Base-by-base conservation (phyloP, 139 green algal genomes). In the Micromonas commoda region DNA sequence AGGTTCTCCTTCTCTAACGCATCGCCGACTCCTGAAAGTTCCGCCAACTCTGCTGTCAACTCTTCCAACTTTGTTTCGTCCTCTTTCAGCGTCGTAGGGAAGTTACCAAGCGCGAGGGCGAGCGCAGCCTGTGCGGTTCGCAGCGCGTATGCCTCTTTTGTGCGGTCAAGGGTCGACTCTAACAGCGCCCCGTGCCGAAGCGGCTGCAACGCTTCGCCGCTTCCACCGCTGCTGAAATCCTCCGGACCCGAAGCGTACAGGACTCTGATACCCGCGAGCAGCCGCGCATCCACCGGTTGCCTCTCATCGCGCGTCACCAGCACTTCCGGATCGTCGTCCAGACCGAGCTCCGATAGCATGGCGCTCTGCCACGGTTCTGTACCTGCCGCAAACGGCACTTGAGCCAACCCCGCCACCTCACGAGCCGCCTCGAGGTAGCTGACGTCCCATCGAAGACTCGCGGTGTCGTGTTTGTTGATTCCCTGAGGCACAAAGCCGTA, bases 401-500 rank as follows among this genome's bases (percentile, higher is more conserved):
- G 9, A 16, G 9, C 16, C 45, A 57, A 57, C 45, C 45, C 45
- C 45, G 45, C 45, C 9, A 57, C 45, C 45, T 57, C 45, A 9
- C 45, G 9, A 9, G 76, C 76, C 24, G 61, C 31, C 28, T 54
- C 63, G 24, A 76, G n/a, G 3, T 64, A 24, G 3, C 26, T 16
- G 26, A 69, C 2, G 68, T 92, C 86, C 51, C 94, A 97, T 45
- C 80, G 72, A n/a, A 97, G 83, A 64, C 88, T 78, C 28, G 96
- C 87, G 19, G 73, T 71, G 78, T 97, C 92, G 61, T 92, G 78
- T 0, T 85, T 87, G 76, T 96, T 97, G 79, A 67, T 66, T 16
- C 45, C 45, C 9, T 16, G 45, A 9, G 92, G 64, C 0, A 97
- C 39, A 77, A 97, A 97, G 35, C 90, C 88, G 72, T 97, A 97